phyloP scores from a whole-genome alignment of 1,139 yeast genomes.

The Debaryomycetaceae sp. region DNA sequence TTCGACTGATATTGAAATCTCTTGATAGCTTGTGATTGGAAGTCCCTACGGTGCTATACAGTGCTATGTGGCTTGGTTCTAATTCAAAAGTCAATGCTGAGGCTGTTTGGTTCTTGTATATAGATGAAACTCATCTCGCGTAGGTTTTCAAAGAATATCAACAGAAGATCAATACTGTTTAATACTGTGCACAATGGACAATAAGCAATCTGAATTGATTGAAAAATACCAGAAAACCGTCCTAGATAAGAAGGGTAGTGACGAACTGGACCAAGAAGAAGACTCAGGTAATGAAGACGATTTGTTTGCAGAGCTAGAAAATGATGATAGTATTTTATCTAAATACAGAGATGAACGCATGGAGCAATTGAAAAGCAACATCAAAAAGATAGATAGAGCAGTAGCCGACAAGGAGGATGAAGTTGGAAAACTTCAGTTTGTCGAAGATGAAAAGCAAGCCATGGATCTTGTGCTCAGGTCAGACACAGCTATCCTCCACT shows the following conservation, averaged over 20 bases:
- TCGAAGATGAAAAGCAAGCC: conserved; percentile 52
- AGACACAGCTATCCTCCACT: conserved; percentile 55
- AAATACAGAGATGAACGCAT: conserved; percentile 49
- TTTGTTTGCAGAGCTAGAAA: conserved; percentile 31
- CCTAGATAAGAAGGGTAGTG: conserved; percentile 13
- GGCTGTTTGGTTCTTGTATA: neutral
- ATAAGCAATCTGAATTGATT: conserved; percentile 29
- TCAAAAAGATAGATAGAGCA: conserved; percentile 36
- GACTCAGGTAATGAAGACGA: conserved; percentile 34
- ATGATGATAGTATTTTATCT: conserved; percentile 26
- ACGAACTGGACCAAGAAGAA: conserved; percentile 19
- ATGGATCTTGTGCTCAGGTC: conserved; percentile 48
- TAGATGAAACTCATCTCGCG: neutral
- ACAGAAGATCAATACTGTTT: neutral
- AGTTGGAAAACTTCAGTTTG: conserved; percentile 38
- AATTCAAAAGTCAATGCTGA: neutral
- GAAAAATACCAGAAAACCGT: conserved; percentile 42
- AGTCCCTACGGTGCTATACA: too few species aligned
- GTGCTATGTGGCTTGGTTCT: too few species aligned
- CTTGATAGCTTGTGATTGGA: conserved; percentile 10
- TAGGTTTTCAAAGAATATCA: neutral
- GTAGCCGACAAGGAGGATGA: conserved; percentile 27
- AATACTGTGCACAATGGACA: conserved; percentile 22
- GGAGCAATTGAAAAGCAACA: conserved; percentile 44
- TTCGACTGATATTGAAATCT: conserved; percentile 12